Percentiles rank a stretch among this genome's conserved stretches.
Conservation (phyloP, 768 basidiomycete genomes). For the Mycena alexandri region DNA sequence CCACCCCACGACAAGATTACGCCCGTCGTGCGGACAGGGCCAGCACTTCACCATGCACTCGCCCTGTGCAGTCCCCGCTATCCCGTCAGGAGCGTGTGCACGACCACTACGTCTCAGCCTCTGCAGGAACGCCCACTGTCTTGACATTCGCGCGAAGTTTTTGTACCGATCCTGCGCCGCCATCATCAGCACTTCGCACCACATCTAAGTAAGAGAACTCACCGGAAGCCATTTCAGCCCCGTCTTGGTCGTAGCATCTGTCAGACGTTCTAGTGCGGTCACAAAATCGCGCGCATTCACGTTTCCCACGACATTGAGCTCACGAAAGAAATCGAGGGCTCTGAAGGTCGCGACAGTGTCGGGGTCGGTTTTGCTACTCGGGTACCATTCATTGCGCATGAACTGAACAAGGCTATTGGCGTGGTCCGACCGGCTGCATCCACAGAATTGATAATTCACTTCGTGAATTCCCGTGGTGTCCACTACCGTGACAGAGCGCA, state of each 20-base stretch:
- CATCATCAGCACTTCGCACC: not conserved
- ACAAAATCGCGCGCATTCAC: conserved; percentile 17
- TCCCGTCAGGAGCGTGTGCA: conserved; percentile 19
- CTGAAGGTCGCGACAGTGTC: conserved; percentile 26
- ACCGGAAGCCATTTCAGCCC: conserved; percentile 9
- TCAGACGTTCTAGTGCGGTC: conserved; percentile 11
- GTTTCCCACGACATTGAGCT: conserved; percentile 31
- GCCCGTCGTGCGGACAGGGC: conserved; percentile 37
- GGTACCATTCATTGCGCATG: conserved; percentile 17
- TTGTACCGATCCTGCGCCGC: conserved; percentile 13
- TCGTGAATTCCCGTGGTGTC: conserved; percentile 22
- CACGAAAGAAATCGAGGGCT: conserved; percentile 25
- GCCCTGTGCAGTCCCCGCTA: conserved; percentile 12
- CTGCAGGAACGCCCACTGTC: conserved; percentile 2
- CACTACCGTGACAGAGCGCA: conserved; percentile 24
- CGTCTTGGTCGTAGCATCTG: not conserved
- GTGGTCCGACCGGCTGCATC: conserved; percentile 2
- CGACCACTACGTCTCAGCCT: conserved; percentile 22
- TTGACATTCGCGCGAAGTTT: conserved; percentile 13
- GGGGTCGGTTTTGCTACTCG: conserved; percentile 30
- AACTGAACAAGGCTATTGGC: conserved; percentile 10
- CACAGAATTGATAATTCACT: conserved; percentile 23
- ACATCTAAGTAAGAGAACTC: not conserved
- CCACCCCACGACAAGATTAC: conserved; percentile 38
- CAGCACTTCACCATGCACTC: conserved; percentile 37